Conservation (phyloP, 805 yeast genomes). For the Ogataea neopini region DNA sequence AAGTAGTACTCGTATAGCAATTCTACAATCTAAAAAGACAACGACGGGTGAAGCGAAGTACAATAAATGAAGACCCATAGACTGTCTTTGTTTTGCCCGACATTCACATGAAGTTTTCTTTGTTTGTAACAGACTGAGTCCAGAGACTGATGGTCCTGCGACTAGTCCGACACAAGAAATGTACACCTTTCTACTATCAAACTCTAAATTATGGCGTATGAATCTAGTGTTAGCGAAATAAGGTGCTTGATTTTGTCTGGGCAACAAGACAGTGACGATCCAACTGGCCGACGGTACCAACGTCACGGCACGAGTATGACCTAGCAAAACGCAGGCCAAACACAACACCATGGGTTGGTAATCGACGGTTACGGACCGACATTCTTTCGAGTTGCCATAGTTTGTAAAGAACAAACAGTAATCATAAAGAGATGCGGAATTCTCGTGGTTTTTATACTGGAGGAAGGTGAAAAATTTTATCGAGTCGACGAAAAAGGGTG, state of each 20-base stretch:
- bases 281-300: conserved; percentile 6
- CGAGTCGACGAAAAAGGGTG: not conserved
- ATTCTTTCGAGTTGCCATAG: not conserved
- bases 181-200: conserved; percentile 42
- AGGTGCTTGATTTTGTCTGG: conserved; percentile 27
- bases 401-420: not conserved
- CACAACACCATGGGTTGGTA: not conserved
- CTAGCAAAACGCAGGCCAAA: conserved; percentile 12
- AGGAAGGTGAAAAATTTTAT: not conserved
- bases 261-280: conserved; percentile 17
- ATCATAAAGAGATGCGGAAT: not conserved
- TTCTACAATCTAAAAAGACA: not conserved
- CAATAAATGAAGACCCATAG: too few relatives aligned
- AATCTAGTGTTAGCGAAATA: conserved; percentile 42
- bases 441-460: not conserved
- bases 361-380: conserved; percentile 6
- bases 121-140: too few relatives aligned
- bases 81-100: too few relatives aligned
- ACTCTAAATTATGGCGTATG: conserved; percentile 36
- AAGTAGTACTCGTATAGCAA: conserved; percentile 5
- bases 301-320: not conserved
- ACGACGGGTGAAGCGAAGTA: not conserved
- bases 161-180: conserved; percentile 10
- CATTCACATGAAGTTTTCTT: too few relatives aligned
- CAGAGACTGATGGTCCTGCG: too few relatives aligned